These are phyloP conservation scores for Paramecium biaurelia DNA, from an alignment of 73 alveolate species.

Conservation along the genomic window DNA sequence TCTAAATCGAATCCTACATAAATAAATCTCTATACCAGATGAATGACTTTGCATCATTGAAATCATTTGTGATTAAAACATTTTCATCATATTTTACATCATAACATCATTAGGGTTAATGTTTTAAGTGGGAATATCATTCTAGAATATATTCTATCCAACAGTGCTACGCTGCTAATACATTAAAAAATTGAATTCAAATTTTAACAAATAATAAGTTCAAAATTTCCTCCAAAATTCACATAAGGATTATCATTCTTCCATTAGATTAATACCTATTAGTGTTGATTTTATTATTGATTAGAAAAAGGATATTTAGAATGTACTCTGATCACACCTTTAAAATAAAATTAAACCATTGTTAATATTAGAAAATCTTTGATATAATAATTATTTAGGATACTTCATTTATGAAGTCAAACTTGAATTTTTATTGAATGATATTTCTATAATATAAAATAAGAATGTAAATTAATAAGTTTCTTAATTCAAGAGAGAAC, in stretches of 20 bases:
- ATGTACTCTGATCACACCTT: neutral
- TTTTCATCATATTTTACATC: conserved; percentile 46
- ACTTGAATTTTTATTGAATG: too few species aligned
- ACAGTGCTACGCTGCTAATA: neutral
- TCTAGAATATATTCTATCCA: neutral
- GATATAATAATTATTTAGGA: neutral
- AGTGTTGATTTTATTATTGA: neutral
- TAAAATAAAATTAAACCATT: neutral
- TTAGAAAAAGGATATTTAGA: neutral
- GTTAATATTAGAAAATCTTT: neutral
- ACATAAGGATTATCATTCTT: neutral
- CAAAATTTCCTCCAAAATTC: neutral
- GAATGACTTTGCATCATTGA: conserved; percentile 20
- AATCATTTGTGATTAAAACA: conserved; percentile 35
- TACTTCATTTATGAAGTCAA: too few species aligned
- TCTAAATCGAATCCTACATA: conserved; percentile 20
- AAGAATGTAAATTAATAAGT: too few species aligned
- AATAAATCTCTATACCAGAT: neutral
- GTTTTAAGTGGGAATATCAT: neutral
- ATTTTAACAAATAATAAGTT: conserved; percentile 6
- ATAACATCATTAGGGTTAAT: conserved; percentile 5
- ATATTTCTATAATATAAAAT: too few species aligned
- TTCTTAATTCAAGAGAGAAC: too few species aligned
- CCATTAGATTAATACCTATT: neutral
- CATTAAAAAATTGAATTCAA: conserved; percentile 17